These are phyloP conservation scores for Aphanomyces astaci DNA, from an alignment of 352 stramenopile genomes.

Conservation along the genomic window DNA sequence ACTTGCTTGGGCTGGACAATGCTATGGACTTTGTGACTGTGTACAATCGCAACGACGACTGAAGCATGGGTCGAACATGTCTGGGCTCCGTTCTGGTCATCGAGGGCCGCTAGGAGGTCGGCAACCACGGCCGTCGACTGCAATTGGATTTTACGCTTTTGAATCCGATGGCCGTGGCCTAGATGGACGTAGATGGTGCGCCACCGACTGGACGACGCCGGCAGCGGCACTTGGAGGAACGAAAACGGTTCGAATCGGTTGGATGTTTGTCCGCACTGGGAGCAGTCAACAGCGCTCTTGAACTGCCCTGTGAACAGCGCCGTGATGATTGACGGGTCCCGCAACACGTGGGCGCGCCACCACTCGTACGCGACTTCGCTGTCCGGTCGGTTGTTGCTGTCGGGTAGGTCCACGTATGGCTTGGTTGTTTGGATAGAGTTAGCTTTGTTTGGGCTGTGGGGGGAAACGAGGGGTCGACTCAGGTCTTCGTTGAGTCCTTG, in stretches of 20 bases:
- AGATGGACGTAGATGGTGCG: background rate
- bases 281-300: conserved; percentile 89
- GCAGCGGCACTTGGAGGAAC: conserved; percentile 58
- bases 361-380: conserved; percentile 92
- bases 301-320: conserved; percentile 96
- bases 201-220: background rate
- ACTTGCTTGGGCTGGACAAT: conserved; percentile 8
- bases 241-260: conserved; percentile 84
- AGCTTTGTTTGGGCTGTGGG: no score
- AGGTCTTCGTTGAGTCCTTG: conserved; percentile 91
- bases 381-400: conserved; percentile 91
- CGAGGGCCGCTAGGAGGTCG: background rate
- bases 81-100: background rate
- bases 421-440: conserved; percentile 33
- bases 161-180: background rate
- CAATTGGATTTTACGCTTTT: conserved; percentile 2
- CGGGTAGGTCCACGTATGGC: conserved; percentile 83
- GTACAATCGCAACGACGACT: background rate
- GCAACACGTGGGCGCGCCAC: conserved; percentile 93
- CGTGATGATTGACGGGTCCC: conserved; percentile 92
- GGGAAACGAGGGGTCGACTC: no score
- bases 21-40: background rate
- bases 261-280: conserved; percentile 74
- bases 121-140: background rate
- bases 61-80: background rate